A percentile compares a stretch with the other conserved stretches of the same genome.
These are phyloP conservation scores for Amanita fuliginea DNA, from an alignment of 768 basidiomycete species.

Conservation along the genomic window DNA sequence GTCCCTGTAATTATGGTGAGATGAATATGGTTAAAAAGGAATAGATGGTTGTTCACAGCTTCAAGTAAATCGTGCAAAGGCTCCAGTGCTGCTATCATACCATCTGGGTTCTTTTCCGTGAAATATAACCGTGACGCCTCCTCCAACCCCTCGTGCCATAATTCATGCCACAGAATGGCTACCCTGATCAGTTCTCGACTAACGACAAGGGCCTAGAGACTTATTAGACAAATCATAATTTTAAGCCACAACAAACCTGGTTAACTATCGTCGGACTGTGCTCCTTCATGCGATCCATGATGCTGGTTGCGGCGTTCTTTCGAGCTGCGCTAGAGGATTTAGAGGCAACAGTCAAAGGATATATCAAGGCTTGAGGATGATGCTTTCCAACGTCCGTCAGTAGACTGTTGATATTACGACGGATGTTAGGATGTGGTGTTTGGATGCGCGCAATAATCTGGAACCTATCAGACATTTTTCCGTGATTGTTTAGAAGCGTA, in stretches of 20 bases:
- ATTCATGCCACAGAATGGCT: slow-evolving; percentile 96
- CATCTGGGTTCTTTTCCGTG: slow-evolving; percentile 93
- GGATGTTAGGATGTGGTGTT: slow-evolving; percentile 80
- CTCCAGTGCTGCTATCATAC: slow-evolving; percentile 90
- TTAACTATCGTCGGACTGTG: slow-evolving; percentile 82
- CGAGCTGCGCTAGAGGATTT: slow-evolving; percentile 85
- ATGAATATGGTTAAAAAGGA: neutral
- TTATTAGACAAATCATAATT: slow-evolving; percentile 2
- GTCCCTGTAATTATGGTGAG: slow-evolving; percentile 45
- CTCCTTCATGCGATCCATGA: slow-evolving; percentile 91
- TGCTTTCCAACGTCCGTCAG: slow-evolving; percentile 90
- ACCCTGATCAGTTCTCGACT: slow-evolving; percentile 93
- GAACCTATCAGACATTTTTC: neutral
- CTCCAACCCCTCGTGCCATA: slow-evolving; percentile 98
- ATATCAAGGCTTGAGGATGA: slow-evolving; percentile 96
- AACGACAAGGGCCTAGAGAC: slow-evolving; percentile 66
- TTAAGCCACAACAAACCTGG: slow-evolving; percentile 40
- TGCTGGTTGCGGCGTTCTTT: slow-evolving; percentile 69
- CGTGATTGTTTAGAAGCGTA: slow-evolving; percentile 16
- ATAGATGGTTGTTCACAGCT: slow-evolving; percentile 37
- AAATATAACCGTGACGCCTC: slow-evolving; percentile 96
- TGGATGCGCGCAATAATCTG: slow-evolving; percentile 98
- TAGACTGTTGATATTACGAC: slow-evolving; percentile 80
- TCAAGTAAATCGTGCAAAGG: slow-evolving; percentile 91
- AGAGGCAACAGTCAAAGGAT: slow-evolving; percentile 90